Conservation (phyloP, 108 stramenopile genomes). For the Cyclostephanos tholiformis region DNA sequence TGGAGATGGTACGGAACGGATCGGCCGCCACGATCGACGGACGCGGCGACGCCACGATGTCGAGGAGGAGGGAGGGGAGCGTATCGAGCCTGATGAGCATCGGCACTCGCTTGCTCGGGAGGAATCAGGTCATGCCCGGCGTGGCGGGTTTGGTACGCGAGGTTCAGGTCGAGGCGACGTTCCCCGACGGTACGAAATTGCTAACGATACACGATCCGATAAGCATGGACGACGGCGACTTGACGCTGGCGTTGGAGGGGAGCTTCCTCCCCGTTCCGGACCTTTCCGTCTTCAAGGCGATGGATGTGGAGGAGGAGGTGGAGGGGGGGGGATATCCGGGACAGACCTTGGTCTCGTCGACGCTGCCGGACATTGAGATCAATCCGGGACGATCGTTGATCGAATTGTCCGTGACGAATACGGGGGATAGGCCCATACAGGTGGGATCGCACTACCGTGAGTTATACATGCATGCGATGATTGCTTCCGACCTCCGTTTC, state of each 20-base stretch:
- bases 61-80: conserved; percentile 40
- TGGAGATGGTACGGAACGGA: conserved; percentile 94
- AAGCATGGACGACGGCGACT: conserved; percentile 73
- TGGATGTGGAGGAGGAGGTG: conserved; percentile 10
- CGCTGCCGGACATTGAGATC: conserved; percentile 67
- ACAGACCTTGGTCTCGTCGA: conserved; percentile 52
- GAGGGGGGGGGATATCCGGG: conserved; percentile 33
- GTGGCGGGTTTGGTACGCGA: conserved; percentile 82
- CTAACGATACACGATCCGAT: conserved; percentile 93
- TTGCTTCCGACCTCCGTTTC: no score
- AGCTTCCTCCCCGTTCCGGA: conserved; percentile 89
- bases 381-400: conserved; percentile 61
- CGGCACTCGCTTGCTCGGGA: conserved; percentile 84
- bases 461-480: background rate
- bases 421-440: conserved; percentile 96
- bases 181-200: conserved; percentile 98
- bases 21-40: conserved; percentile 1
- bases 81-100: conserved; percentile 91
- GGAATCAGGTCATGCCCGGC: conserved; percentile 86
- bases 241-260: conserved; percentile 87
- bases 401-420: conserved; percentile 91
- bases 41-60: background rate
- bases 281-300: conserved; percentile 55
- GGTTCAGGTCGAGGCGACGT: conserved; percentile 98
- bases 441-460: conserved; percentile 86